These are phyloP conservation scores for Acanthamoeba divionensis DNA, from an alignment of 208 protist genomes.

Conservation along the genomic window DNA sequence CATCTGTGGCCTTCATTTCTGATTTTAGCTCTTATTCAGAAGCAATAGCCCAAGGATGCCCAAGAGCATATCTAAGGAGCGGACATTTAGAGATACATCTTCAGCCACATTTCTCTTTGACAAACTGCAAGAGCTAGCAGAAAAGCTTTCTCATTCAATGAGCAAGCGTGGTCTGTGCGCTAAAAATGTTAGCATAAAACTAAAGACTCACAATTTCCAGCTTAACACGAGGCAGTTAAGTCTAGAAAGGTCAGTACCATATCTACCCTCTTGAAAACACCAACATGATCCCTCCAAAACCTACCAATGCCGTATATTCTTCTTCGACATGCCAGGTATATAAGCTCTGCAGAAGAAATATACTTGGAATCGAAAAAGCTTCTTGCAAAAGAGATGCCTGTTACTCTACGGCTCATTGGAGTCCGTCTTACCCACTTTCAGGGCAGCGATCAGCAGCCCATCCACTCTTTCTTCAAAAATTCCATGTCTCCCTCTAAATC, in stretches of 20 bases:
- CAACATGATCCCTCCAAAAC: background rate
- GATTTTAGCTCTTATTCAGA: background rate
- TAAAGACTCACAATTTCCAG: slow-evolving; percentile 25
- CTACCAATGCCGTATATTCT: background rate
- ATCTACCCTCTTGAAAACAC: too few species aligned
- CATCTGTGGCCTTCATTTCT: background rate
- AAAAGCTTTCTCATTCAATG: background rate
- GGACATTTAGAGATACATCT: background rate
- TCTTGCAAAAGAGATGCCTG: background rate
- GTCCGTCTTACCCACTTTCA: background rate
- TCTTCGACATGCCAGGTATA: too few species aligned
- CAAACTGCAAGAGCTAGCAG: background rate
- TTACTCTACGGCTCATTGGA: slow-evolving; percentile 11
- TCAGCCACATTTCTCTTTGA: background rate
- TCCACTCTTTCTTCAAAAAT: background rate
- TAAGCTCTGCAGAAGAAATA: background rate
- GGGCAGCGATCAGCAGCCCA: background rate
- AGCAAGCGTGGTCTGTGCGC: background rate
- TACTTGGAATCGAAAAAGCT: background rate
- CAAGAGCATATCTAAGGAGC: slow-evolving; percentile 40
- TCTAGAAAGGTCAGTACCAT: too few species aligned
- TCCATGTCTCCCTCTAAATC: too few species aligned
- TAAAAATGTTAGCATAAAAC: background rate
- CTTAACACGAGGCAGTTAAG: background rate
- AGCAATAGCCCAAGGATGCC: background rate